Base-by-base conservation (phyloP, 768 basidiomycete species). In the Russula foetens region DNA sequence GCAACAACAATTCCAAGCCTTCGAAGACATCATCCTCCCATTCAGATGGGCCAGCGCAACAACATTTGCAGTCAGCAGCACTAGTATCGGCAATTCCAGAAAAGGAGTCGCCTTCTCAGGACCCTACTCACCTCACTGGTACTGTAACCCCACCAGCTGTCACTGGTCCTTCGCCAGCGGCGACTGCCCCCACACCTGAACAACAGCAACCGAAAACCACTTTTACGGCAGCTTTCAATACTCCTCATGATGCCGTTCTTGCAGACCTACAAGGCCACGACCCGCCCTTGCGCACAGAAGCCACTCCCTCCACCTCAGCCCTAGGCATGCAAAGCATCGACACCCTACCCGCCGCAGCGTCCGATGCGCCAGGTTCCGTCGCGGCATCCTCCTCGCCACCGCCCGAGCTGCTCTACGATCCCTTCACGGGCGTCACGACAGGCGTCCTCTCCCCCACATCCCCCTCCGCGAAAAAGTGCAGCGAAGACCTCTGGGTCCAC, bases 171-270 rank as follows among this genome's bases (percentile, higher is more conserved):
- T 17, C 53, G 1, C 35, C 39, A 39, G 38, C 24, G 24, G 21
- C 43, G 8, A 46, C 59, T 19, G 43, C 35, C 28, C 52, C 29
- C 31, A 45, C 63, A 46, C 67, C 47, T 63, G 67, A 50, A 70
- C 70, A 11, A 66, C 67, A 17, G 65, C 67, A 17, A 66, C 66
- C 9, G 19, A 56, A 63, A 35, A 39, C 58, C 47, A 66, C 67
- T 3, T 64, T 71, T 24, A 70, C 69, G 14, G 60, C 72, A 12
- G 66, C 71, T 0, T 60, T 77, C 63, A 71, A 73, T 29, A 85
- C 85, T 1, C 84, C 84, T 31, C 86, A 88, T 66, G 86, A 88
- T 70, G 77, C 76, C 23, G 71, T 84, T 52, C 70, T 88, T n/a
- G 78, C 81, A 31, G 79, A 80, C 56, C 73, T 85, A 38, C 75